A percentile compares a stretch with the other conserved stretches of the same genome.
phyloP scores from a whole-genome alignment of 352 stramenopile genomes.

The Nothophytophthora sp. region DNA sequence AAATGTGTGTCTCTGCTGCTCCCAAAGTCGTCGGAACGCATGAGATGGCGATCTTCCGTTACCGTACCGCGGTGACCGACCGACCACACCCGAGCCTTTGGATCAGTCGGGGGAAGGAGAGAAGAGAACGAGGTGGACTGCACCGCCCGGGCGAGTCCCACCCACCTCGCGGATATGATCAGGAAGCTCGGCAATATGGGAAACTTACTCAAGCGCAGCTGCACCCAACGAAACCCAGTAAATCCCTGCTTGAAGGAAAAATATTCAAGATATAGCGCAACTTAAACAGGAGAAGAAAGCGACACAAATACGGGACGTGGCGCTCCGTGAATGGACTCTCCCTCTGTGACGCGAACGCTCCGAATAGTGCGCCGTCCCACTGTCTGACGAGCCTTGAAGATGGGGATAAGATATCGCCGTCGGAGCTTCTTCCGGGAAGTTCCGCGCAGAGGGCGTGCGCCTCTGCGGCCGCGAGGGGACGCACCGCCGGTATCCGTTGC shows the following conservation, averaged over 20 bases:
- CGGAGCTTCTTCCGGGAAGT: neutral
- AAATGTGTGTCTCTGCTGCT: too few species aligned
- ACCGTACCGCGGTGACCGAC: neutral
- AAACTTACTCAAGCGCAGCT: neutral
- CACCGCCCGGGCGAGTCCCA: neutral
- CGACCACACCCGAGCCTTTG: neutral
- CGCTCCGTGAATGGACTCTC: conserved; percentile 4
- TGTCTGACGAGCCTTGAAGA: neutral
- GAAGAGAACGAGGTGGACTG: neutral
- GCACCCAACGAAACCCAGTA: too few species aligned
- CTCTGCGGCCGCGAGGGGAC: too few species aligned
- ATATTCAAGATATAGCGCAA: too few species aligned
- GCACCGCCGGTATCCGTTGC: neutral
- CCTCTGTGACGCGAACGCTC: conserved; percentile 10
- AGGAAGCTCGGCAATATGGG: neutral
- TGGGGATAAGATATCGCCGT: neutral
- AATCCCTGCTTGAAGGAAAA: too few species aligned
- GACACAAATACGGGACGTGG: conserved; percentile 10
- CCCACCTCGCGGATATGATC: too few species aligned
- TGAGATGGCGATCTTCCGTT: too few species aligned
- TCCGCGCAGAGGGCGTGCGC: too few species aligned
- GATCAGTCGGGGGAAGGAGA: too few species aligned
- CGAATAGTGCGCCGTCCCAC: too few species aligned
- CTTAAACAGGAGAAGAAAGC: neutral
- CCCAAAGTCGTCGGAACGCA: too few species aligned